Evolutionary conservation across 129 eudicot genomes (phyloP), one percentile per base, ranked within the genome.

Genomic region (Flaveria ramosissima): DNA sequence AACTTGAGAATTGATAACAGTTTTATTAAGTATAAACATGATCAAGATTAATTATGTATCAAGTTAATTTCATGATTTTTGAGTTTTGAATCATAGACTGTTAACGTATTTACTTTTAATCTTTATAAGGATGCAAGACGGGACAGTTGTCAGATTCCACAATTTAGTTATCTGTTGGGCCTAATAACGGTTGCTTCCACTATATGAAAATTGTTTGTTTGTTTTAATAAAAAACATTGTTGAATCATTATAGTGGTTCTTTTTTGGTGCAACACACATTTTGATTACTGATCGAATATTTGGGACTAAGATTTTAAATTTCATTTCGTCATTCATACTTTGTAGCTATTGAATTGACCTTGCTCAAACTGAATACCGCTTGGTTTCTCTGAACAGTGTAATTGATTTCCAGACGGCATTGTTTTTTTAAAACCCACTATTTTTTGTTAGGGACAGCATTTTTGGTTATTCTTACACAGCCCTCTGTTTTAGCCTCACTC

Each of bases 351-450:
- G 26, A 32, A 26, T 50, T 26, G 45, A 71, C 17, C 19, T 50
- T 71, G 45, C 10, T 71, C 63, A 71, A 51, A 51, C 63, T n/a
- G 51, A 76, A n/a, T 10, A 9, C 20, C 26, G 48, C 19, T 65
- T 76, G 66, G 80, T 65, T 65, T 65, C 9, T 41, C 21, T 65
- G 64, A 30, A 30, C 73, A 46, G n/a, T 43, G 55, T 62, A 20
- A 19, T 30, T 30, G 72, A 8, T 51, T 32, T 48, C 20, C 46
- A 62, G 11, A 46, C 19, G 51, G 0, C 15, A n/a, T 23, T 21
- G 41, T 13, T 47, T 12, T 3, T 45, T 7, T 14, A 1, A 4
- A 45, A 11, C 26, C 12, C 3, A 16, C n/a, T 15, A 41, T 61
- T 52, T 71, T 43, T 27, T 52, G 24, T 52, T 51, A 52, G 27